These are phyloP conservation scores for Mortierella sp. DNA, from an alignment of 371 early-diverging fungal species.

Conservation along the genomic window DNA sequence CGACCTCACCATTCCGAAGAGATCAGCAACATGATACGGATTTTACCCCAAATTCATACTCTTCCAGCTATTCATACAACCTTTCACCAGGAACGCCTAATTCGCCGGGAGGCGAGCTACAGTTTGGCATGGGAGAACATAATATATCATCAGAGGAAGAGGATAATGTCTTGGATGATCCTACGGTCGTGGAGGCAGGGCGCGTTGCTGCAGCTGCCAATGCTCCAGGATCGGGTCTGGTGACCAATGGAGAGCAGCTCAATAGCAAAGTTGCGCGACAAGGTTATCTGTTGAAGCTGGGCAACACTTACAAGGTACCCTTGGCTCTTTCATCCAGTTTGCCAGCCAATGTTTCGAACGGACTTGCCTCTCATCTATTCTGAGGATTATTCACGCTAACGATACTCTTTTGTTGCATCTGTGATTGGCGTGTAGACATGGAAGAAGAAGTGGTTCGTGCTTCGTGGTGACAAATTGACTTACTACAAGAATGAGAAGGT, in stretches of 20 bases:
- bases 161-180: constrained; percentile 53
- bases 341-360: too few relatives aligned
- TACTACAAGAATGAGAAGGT: constrained; percentile 86
- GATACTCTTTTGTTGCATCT: not conserved
- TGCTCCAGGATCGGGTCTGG: constrained; percentile 48
- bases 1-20: constrained; percentile 17
- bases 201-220: constrained; percentile 48
- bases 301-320: constrained; percentile 69
- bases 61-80: constrained; percentile 38
- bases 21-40: constrained; percentile 9
- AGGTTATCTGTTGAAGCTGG: constrained; percentile 77
- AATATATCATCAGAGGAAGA: constrained; percentile 46
- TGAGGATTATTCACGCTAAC: constrained; percentile 4
- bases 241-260: constrained; percentile 39
- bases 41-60: constrained; percentile 32
- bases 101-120: constrained; percentile 40
- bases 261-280: constrained; percentile 70
- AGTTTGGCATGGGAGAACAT: constrained; percentile 25
- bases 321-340: not conserved
- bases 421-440: constrained; percentile 62
- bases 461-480: constrained; percentile 77
- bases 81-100: constrained; percentile 36
- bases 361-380: not conserved
- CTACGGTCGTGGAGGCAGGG: constrained; percentile 36
- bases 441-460: constrained; percentile 89